Evolutionary conservation across 768 basidiomycete genomes (phyloP), one percentile per base, ranked within the genome.

Genomic region (Royoungia palumana): DNA sequence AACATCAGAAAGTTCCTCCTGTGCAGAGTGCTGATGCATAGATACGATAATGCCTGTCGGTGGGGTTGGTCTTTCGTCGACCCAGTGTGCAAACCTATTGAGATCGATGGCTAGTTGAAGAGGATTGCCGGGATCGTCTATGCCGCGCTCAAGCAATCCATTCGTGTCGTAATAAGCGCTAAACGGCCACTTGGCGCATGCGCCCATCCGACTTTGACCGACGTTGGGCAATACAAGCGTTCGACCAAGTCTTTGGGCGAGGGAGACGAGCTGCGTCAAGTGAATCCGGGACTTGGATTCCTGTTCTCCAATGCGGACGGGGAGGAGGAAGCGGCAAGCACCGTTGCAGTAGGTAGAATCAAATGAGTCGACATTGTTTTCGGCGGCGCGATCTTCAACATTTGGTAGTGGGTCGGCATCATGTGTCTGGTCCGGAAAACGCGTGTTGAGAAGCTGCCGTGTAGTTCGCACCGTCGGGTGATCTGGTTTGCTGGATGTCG

Each of bases 151-250:
- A 47, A 64, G 51, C 35, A 64, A 52, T 32, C 35, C 56, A 41
- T 54, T 64, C 36, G 62, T 47, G 50, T 76, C 72, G 52, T 82
- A 84, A 64, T 82, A 84, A 8, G 66, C 66, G 3, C 64, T 66
- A 52, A 83, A 78, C 2, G 69, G 64, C 72, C 72, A 75, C 42
- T 68, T 63, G 53, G 70, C 74, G 66, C 82, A 85, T 4, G 69
- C 62, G 1, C 78, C 76, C 28, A 83, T 69, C 32, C 78, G 73
- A 40, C 77, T 77, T 49, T 77, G 76, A 7, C 77, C 77, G 5
- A 83, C 80, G 49, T 80, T 79, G 3, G 83, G 83, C 5, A 85
- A 70, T 22, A 85, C 79, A 30, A 84, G 70, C 4, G 76, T 83
- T 6, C 82, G 74, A 54, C 78, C 74, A 24, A 83, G 71, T 6